A percentile compares a stretch with the other conserved stretches of the same genome.
These are phyloP conservation scores for Actinomortierella wolfii DNA, from an alignment of 371 early-diverging fungal species.

Conservation along the genomic window DNA sequence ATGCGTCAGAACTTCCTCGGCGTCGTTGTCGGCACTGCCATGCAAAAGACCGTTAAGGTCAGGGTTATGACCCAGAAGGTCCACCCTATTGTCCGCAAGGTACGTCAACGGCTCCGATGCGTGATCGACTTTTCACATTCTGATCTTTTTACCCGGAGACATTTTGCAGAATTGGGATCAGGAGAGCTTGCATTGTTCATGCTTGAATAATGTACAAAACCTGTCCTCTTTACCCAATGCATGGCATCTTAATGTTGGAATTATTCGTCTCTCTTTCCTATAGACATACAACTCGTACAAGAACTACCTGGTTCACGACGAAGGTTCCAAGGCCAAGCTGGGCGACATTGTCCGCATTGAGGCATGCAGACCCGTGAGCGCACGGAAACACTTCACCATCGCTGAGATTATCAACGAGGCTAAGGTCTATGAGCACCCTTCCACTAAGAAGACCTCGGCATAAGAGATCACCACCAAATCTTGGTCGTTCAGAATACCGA, in stretches of 20 bases:
- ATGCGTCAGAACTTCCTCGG: conserved; percentile 86
- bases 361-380: conserved; percentile 87
- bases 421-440: conserved; percentile 36
- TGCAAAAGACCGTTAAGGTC: conserved; percentile 93
- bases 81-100: conserved; percentile 89
- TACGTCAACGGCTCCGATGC: conserved; percentile 32
- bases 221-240: no score
- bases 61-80: conserved; percentile 75
- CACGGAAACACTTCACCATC: conserved; percentile 85
- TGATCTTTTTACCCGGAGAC: no score
- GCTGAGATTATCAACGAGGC: conserved; percentile 75
- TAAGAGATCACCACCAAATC: no score
- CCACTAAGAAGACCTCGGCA: conserved; percentile 22
- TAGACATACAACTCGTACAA: conserved; percentile 60
- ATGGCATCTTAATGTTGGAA: no score
- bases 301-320: conserved; percentile 91
- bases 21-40: conserved; percentile 88
- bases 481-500: no score
- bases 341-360: conserved; percentile 95
- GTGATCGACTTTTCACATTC: no score
- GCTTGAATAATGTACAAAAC: no score
- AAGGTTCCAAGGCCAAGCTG: conserved; percentile 76
- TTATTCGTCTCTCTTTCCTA: background rate
- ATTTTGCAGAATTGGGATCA: no score
- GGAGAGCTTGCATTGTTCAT: no score